A percentile compares a stretch with the other conserved stretches of the same genome.
Evolutionary conservation across 2,329 filamentous ascomycete species (phyloP).

Genomic region (Botrytis pseudocinerea): DNA sequence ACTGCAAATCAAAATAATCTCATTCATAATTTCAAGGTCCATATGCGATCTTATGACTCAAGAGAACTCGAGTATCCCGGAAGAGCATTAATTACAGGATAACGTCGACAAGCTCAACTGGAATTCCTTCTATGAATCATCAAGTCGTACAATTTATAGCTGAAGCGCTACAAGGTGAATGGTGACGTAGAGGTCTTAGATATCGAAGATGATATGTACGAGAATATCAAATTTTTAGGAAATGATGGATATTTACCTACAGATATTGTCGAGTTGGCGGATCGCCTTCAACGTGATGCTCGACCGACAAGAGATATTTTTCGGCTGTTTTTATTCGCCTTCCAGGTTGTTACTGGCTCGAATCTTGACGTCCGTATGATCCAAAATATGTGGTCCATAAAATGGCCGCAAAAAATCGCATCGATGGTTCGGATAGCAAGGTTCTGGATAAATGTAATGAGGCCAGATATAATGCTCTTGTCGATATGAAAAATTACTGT

Average conservation of each 20-base stretch:
- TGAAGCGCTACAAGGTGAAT: accelerated
- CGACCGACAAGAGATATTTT: background rate
- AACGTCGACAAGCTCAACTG: background rate
- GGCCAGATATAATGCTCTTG: background rate
- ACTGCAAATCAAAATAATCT: background rate
- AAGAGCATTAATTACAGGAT: background rate
- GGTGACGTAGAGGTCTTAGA: background rate
- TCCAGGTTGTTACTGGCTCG: background rate
- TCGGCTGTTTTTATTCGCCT: background rate
- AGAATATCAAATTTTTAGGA: background rate
- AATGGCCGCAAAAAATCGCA: background rate
- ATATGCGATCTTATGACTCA: background rate
- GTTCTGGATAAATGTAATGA: background rate
- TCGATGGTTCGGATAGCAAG: background rate
- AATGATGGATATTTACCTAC: background rate
- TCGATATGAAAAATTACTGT: background rate
- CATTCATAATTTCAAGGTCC: background rate
- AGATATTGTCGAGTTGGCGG: background rate
- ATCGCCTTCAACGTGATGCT: background rate
- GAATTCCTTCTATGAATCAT: background rate
- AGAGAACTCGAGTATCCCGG: background rate
- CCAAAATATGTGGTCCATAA: background rate
- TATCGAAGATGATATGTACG: background rate
- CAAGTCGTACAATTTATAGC: background rate
- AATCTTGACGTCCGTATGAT: background rate